Base-by-base conservation (phyloP, 805 yeast genomes). In the Trichomonascus vanleenenianus region DNA sequence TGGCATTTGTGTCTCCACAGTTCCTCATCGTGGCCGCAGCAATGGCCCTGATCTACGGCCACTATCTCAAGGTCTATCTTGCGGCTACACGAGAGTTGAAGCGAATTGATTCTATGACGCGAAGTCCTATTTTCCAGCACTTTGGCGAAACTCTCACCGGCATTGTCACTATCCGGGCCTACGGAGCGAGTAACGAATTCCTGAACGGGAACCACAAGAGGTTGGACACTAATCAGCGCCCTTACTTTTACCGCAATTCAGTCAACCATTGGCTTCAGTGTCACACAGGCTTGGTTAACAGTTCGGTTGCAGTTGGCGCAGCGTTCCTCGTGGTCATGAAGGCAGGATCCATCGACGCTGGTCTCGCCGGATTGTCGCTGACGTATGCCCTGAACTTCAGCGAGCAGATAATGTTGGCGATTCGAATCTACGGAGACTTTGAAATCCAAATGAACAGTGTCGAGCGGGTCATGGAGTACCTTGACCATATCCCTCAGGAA, bases 361-460 rank as follows among this genome's bases (percentile, higher is more conserved):
- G 97, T 62, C 67, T 88, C 56, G 97, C 97, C 3, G 97, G 97
- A 67, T 79, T 91, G 56, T 85, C 96, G 0, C 73, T 91, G 52
- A 81, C 96, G 0, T 87, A 86, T 64, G 95, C 97, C 11, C 81
- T 89, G 50, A 75, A 89, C 5, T 88, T 91, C 66, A 83, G 87
- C 31, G 93, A 84, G 54, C 74, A 79, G 62, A 93, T 96, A 1
- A 70, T 89, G 47, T 88, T 97, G 96, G 71, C 87, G 51, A 94
- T 91, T 30, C 80, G 97, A 65, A 74, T 85, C 58, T 89, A 88
- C 59, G 84, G 96, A 7, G 78, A 76, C 56, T 81, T 88, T 50
- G 97, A 91, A 68, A 86, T 91, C 82, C 81, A 85, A 58, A 86
- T 91, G 94, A 91, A 91, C 67, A 85, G 96, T 4, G 95, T 88